Percentiles rank a stretch among this genome's conserved stretches.
These are phyloP conservation scores for Mortierella sp. DNA, from an alignment of 371 early-diverging fungal species.

Conservation along the genomic window DNA sequence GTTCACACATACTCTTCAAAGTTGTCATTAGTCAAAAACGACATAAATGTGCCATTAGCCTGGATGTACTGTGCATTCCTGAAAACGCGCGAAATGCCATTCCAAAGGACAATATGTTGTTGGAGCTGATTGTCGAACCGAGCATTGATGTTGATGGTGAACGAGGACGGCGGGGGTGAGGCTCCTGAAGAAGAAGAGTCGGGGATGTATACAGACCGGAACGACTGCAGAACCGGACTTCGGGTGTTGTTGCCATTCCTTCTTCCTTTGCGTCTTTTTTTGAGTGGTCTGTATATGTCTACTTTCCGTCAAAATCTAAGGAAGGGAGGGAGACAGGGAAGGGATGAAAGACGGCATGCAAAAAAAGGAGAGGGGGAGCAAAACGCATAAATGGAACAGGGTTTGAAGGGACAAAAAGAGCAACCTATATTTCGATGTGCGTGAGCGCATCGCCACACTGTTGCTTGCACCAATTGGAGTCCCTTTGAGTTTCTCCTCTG, in stretches of 20 bases:
- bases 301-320: too few relatives aligned
- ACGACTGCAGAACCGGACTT: not conserved
- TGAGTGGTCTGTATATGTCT: not conserved
- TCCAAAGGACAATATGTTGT: not conserved
- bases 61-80: not conserved
- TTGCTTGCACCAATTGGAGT: too few relatives aligned
- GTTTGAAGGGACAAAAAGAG: too few relatives aligned
- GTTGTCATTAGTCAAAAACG: not conserved
- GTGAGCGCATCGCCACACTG: too few relatives aligned
- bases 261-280: not conserved
- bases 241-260: not conserved
- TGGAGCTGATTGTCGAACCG: not conserved
- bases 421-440: too few relatives aligned
- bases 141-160: not conserved
- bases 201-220: not conserved
- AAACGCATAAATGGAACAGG: too few relatives aligned
- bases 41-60: not conserved
- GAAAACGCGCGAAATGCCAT: not conserved
- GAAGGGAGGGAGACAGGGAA: not conserved
- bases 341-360: too few relatives aligned
- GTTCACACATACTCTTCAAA: not conserved
- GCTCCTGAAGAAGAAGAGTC: not conserved
- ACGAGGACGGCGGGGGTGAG: not conserved
- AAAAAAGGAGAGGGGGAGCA: too few relatives aligned
- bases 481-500: too few relatives aligned